A percentile compares a stretch with the other conserved stretches of the same genome.
These are phyloP conservation scores for Linderina pennispora DNA, from an alignment of 192 early-diverging fungal species.

Conservation along the genomic window DNA sequence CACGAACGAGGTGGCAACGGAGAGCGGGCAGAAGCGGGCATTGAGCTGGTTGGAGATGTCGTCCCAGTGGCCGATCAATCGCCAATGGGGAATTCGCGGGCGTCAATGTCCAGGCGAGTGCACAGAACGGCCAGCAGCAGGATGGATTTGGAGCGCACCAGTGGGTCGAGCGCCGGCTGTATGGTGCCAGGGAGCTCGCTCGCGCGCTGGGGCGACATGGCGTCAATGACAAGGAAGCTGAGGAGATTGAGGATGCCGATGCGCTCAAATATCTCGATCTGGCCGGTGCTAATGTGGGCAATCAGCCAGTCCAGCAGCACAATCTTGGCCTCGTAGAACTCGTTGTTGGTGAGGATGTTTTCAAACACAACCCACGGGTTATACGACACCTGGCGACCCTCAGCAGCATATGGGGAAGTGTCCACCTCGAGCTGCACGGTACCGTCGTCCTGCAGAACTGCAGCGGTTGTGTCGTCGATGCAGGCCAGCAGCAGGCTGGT, in stretches of 20 bases:
- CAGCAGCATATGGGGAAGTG: slow-evolving; percentile 1
- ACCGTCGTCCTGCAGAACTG: slow-evolving; percentile 22
- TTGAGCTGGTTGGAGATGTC: slow-evolving; percentile 11
- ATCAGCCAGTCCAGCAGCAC: slow-evolving; percentile 34
- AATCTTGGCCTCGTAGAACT: slow-evolving; percentile 39
- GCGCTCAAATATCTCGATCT: slow-evolving; percentile 26
- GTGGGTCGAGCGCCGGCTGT: slow-evolving; percentile 13
- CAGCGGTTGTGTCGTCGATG: slow-evolving; percentile 20
- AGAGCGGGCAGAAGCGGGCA: slow-evolving; percentile 16
- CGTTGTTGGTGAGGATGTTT: slow-evolving; percentile 16
- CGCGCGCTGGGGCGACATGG: neutral
- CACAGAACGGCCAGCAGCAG: slow-evolving; percentile 31
- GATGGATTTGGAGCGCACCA: slow-evolving; percentile 18
- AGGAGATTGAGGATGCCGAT: slow-evolving; percentile 21
- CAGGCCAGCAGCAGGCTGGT: slow-evolving; percentile 27
- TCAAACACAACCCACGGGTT: slow-evolving; percentile 21
- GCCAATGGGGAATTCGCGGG: slow-evolving; percentile 13
- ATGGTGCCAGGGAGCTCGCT: neutral
- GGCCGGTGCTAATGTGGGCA: slow-evolving; percentile 16
- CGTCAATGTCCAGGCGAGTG: slow-evolving; percentile 26
- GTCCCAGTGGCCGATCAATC: slow-evolving; percentile 32
- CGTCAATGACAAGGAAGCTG: slow-evolving; percentile 8
- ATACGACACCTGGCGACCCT: slow-evolving; percentile 17
- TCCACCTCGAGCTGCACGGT: slow-evolving; percentile 22
- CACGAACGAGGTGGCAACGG: slow-evolving; percentile 28